Evolutionary conservation across 139 green algal genomes (phyloP), one percentile per base, ranked within the genome.

Genomic region (Haematococcus sp.): DNA sequence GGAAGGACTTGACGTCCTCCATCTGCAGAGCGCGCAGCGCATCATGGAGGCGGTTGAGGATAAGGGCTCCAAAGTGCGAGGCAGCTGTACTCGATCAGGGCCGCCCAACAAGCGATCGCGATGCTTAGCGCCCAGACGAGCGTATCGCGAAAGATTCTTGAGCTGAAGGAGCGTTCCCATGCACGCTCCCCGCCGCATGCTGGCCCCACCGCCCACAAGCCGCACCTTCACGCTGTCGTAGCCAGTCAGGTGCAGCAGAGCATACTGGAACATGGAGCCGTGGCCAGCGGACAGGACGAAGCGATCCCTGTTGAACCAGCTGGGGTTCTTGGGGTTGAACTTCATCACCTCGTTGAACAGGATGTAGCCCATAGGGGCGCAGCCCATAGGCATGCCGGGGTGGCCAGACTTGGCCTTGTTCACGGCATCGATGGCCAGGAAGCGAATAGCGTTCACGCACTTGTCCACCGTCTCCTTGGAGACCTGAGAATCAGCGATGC

Each of bases 271-370:
- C 96, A 99, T 99, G 84, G 90, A 98, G 49, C 94, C 96, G 89
- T 99, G 96, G 60, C 96, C 96, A 69, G 95, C 95, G 27, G 94
- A 98, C 64, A 99, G 95, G 40, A 99, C 93, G 80, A 99, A 99
- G 79, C 96, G 88, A 79, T 99, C 96, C 49, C 96, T 83, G 91
- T 99, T 98, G 88, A 93, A 86, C 83, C 84, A 99, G 34, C 91
- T 75, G 34, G 93, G 91, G 87, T 97, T 91, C 87, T 97, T 97
- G 63, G 96, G 94, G 92, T 98, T 96, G 81, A 91, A 90, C 59
- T 91, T 96, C 89, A 99, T 96, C 71, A 87, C 83, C 79, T 98
- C 93, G 75, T 97, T 94, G 77, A 84, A 99, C 49, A 99, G 88
- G n/a, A 98, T 76, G 84, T 96, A 99, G 30, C 85, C 85, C 94